Base-by-base conservation (phyloP, 345 rosid species). In the Eucalyptus caleyi region DNA sequence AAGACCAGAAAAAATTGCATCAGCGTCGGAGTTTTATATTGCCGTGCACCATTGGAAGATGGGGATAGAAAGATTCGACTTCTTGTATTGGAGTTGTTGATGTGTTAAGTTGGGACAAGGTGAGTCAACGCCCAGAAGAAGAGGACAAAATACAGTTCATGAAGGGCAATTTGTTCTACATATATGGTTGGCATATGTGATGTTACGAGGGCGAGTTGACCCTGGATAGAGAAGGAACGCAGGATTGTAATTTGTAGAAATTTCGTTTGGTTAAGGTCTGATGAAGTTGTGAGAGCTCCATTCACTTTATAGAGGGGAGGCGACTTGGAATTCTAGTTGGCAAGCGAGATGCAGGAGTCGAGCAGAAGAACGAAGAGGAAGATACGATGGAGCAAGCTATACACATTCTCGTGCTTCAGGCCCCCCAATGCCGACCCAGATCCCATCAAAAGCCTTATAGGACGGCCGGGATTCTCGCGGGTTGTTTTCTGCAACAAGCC, bases 401-500 rank as follows among this genome's bases (percentile, higher is more conserved):
- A 94, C 86, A 88, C 96, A 2, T 94, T 93, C 87, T 89, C 94
- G 32, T 94, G 95, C 91, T 91, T 93, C 69, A 53, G 89, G 27
- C 89, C 95, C 10, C 86, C 47, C 8, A 89, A 83, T 37, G 82
- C 53, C 0, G 91, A 91, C 54, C 72, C 87, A 10, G 88, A 27
- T 87, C 86, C 89, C 40, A 90, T 34, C 42, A 89, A 92, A 77
- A 91, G 90, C 16, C 90, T 87, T 50, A 88, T 93, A 65, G 93
- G 93, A 62, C 91, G 62, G 91, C 93, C 94, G 1, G 95, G 96
- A 30, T 94, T 89, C 87, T 91, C 95, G 12, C 87, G 94, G 89
- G 88, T 93, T 23, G 95, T 94, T 88, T 92, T 90, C 91, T 96
- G 99, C 92, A 96, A 96, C 89, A 92, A 94, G 9, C 94, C 96